phyloP scores from a whole-genome alignment of 768 basidiomycete genomes.

The Lentinula boryana region DNA sequence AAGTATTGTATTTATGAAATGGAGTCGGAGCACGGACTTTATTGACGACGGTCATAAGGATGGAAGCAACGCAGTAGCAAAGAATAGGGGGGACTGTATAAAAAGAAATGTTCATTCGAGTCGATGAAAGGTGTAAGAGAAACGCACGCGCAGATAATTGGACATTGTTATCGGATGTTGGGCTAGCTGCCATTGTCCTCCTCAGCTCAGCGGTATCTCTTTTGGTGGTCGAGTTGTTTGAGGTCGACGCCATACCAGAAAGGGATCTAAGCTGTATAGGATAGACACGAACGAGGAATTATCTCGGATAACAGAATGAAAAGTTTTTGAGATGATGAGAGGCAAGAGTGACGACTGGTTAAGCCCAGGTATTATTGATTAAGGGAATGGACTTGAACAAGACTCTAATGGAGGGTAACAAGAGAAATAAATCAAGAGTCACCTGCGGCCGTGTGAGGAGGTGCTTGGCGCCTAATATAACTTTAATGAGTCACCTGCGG shows the following conservation, averaged over 20 bases:
- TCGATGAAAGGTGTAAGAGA: background rate
- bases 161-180: constrained; percentile 19
- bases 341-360: too few relatives aligned
- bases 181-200: constrained; percentile 30
- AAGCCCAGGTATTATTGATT: too few relatives aligned
- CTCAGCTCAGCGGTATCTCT: constrained; percentile 49
- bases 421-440: too few relatives aligned
- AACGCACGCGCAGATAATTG: constrained; percentile 23
- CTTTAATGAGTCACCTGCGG: background rate
- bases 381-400: too few relatives aligned
- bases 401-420: too few relatives aligned
- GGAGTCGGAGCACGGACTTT: constrained; percentile 49
- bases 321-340: too few relatives aligned
- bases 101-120: background rate
- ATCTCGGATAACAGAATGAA: background rate
- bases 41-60: constrained; percentile 96
- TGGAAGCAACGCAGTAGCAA: constrained; percentile 89
- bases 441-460: too few relatives aligned
- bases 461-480: too few relatives aligned
- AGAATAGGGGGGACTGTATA: constrained; percentile 68
- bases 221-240: background rate
- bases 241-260: constrained; percentile 2
- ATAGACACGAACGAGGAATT: background rate
- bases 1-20: background rate
- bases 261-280: background rate